A percentile compares a stretch with the other conserved stretches of the same genome.
phyloP scores from a whole-genome alignment of 768 basidiomycete species.

The Porphyrellus cyaneotinctus region DNA sequence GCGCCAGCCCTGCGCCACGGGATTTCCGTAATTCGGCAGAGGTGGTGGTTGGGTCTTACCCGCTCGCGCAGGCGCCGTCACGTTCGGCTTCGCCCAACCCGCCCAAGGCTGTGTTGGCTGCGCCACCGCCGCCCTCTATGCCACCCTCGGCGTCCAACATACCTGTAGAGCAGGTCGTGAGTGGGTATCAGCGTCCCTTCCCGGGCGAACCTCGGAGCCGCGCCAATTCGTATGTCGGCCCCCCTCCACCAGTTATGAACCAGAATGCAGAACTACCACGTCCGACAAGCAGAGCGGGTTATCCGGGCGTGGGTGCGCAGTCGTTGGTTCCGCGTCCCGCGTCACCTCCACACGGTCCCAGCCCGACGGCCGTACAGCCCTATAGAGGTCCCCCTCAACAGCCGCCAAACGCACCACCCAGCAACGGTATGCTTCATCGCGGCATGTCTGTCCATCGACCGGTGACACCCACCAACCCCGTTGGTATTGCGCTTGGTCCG shows the following conservation, averaged over 20 bases:
- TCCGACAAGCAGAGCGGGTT: conserved; percentile 61
- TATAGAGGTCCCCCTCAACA: conserved; percentile 9
- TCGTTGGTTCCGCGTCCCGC: conserved; percentile 60
- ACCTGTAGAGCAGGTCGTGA: conserved; percentile 70
- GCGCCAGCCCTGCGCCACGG: conserved; percentile 22
- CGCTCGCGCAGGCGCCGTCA: conserved; percentile 46
- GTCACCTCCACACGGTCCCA: conserved; percentile 42
- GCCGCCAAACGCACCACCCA: neutral
- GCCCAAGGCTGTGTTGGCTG: conserved; percentile 74
- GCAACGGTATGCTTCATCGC: conserved; percentile 5
- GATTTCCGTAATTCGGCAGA: conserved; percentile 79
- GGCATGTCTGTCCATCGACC: conserved; percentile 37
- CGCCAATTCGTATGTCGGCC: conserved; percentile 43
- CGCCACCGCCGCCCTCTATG: conserved; percentile 44
- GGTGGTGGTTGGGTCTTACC: conserved; percentile 73
- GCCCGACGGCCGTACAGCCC: conserved; percentile 16
- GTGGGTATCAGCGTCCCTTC: conserved; percentile 77
- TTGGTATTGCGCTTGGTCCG: conserved; percentile 80
- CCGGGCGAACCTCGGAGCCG: conserved; percentile 75
- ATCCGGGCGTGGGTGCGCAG: conserved; percentile 79
- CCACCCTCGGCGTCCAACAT: conserved; percentile 42
- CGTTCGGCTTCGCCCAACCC: conserved; percentile 72
- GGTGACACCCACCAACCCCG: conserved; percentile 69
- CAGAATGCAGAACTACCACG: conserved; percentile 37
- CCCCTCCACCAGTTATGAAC: conserved; percentile 22